Conservation (phyloP, 2,329 filamentous ascomycete genomes). For the Neofusicoccum ribis region DNA sequence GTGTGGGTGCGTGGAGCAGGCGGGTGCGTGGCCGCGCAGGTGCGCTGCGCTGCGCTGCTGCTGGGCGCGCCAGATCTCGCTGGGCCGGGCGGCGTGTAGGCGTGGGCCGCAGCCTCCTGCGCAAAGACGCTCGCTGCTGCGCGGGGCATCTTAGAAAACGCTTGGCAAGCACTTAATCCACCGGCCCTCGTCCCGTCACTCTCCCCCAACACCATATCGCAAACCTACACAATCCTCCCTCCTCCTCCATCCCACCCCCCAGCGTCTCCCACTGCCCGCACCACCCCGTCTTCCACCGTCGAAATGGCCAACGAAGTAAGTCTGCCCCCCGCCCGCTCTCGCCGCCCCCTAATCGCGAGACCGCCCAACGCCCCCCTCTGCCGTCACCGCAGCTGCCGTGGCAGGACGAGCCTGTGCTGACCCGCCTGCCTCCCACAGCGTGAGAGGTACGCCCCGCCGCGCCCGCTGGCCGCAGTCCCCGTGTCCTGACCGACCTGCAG, state of each 20-base stretch:
- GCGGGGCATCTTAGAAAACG: constrained; percentile 12
- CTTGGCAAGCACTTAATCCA: constrained; percentile 19
- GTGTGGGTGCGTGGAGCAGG: neutral
- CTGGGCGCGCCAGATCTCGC: neutral
- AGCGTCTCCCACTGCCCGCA: constrained; percentile 29
- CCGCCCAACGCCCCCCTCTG: constrained; percentile 32
- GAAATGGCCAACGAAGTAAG: constrained; percentile 66
- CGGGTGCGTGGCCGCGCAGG: neutral
- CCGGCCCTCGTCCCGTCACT: constrained; percentile 17
- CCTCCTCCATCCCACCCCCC: constrained; percentile 25
- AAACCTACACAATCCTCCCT: constrained; percentile 18
- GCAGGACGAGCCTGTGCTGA: constrained; percentile 32
- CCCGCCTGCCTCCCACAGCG: constrained; percentile 40
- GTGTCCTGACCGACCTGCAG: constrained; percentile 35
- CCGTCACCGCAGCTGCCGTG: constrained; percentile 8
- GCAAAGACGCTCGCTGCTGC: constrained; percentile 5
- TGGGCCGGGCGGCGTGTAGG: constrained; percentile 6
- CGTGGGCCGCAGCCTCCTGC: constrained; percentile 6
- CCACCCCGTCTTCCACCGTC: constrained; percentile 25
- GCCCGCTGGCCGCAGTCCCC: constrained; percentile 23
- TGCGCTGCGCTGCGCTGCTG: neutral
- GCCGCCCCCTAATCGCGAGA: constrained; percentile 32
- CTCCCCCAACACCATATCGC: constrained; percentile 23
- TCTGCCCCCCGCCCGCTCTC: constrained; percentile 36
- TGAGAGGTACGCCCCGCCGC: constrained; percentile 45